These are phyloP conservation scores for Bombardia bombarda DNA, from an alignment of 495 filamentous ascomycete species.

Conservation along the genomic window DNA sequence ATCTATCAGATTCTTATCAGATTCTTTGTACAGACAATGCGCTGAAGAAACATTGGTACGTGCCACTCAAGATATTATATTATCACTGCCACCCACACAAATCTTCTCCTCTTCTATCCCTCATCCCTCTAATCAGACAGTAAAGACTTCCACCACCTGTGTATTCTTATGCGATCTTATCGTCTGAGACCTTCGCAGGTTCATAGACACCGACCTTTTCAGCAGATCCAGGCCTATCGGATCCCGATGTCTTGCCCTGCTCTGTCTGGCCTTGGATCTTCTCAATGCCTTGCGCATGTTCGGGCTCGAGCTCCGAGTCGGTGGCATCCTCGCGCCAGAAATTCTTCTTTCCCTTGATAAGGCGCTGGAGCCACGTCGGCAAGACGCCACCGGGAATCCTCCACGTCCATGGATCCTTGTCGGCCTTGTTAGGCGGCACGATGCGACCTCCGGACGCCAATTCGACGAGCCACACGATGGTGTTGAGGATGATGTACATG, in stretches of 20 bases:
- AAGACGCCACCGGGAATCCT: constrained; percentile 58
- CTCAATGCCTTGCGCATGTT: constrained; percentile 6
- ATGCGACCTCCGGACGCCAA: constrained; percentile 57
- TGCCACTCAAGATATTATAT: too few species aligned
- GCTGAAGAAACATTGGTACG: too few species aligned
- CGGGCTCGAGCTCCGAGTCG: constrained; percentile 1
- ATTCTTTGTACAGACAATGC: too few species aligned
- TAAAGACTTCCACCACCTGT: neutral
- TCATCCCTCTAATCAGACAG: too few species aligned
- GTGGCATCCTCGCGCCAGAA: constrained; percentile 15
- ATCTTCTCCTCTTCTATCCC: too few species aligned
- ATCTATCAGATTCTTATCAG: too few species aligned
- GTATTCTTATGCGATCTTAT: constrained; percentile 4
- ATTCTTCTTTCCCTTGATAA: constrained; percentile 50
- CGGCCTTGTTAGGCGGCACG: constrained; percentile 60
- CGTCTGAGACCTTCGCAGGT: neutral
- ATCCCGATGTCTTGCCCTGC: constrained; percentile 3
- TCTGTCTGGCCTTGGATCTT: too few species aligned
- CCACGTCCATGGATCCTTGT: constrained; percentile 70
- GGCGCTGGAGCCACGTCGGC: constrained; percentile 58
- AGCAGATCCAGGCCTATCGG: constrained; percentile 2
- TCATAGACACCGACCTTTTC: neutral
- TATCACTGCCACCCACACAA: neutral
- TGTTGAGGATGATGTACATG: constrained; percentile 64
- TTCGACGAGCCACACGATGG: constrained; percentile 54